Conservation (phyloP, 176 grass and related monocot species). For the Cenchrus fungigraminus region DNA sequence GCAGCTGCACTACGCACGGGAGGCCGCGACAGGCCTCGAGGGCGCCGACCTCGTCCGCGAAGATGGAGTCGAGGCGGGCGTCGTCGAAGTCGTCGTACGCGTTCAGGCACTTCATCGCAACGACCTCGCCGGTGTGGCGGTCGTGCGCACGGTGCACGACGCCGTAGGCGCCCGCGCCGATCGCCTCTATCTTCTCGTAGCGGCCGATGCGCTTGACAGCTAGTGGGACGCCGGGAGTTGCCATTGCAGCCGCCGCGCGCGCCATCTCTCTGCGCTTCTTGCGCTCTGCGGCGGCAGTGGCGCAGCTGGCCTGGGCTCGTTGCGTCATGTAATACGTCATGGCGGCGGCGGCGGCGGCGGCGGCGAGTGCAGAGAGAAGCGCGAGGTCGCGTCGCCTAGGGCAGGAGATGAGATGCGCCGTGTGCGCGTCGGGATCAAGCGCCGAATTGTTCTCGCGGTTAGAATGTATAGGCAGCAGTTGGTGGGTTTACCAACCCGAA, state of each 20-base stretch:
- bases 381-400: neutral
- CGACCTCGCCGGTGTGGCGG: neutral
- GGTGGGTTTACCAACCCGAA: neutral
- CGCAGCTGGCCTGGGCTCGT: neutral
- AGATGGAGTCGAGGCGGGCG: neutral
- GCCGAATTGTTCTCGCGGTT: too few relatives aligned
- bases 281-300: neutral
- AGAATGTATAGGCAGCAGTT: neutral
- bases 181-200: neutral
- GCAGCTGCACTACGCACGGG: neutral
- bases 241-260: neutral
- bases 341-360: neutral
- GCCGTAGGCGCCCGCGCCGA: slow-evolving; percentile 10
- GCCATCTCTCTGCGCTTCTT: neutral
- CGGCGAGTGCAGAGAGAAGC: neutral
- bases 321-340: neutral
- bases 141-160: neutral
- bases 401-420: neutral
- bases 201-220: neutral
- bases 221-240: neutral
- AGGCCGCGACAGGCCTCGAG: neutral
- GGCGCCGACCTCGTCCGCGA: neutral
- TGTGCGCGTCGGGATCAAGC: neutral
- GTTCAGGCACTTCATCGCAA: neutral
- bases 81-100: neutral